Evolutionary conservation across 345 rosid genomes (phyloP).

Genomic region (Eucalyptus sp.): DNA sequence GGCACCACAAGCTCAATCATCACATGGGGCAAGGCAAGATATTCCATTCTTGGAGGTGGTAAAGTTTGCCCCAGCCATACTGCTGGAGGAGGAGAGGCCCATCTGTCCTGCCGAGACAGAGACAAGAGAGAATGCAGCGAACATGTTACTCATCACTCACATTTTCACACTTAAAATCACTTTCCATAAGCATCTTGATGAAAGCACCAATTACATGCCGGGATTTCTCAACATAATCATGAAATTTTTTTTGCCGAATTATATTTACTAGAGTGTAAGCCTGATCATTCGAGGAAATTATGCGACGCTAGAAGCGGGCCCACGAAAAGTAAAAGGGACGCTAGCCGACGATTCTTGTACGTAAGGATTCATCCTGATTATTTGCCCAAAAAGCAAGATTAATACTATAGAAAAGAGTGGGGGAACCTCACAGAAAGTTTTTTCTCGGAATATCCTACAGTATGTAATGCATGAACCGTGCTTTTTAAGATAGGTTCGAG

Average conservation of each 20-base stretch:
- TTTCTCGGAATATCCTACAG: not conserved
- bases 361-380: not conserved
- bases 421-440: not conserved
- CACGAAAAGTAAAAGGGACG: not conserved
- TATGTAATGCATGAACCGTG: not conserved
- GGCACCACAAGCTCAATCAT: not conserved
- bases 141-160: not conserved
- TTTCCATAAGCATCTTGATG: not conserved
- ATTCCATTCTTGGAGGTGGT: slow-evolving; percentile 1
- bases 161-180: not conserved
- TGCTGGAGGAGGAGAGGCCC: not conserved
- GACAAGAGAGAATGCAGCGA: not conserved
- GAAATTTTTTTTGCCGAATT: not conserved
- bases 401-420: not conserved
- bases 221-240: not conserved
- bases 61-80: not conserved
- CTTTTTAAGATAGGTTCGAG: not conserved
- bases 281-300: not conserved
- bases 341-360: not conserved
- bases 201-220: not conserved
- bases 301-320: not conserved
- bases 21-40: slow-evolving; percentile 6
- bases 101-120: not conserved
- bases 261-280: not conserved
- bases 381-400: not conserved